Base-by-base conservation (phyloP, 2,329 filamentous ascomycete genomes). In the Paramyrothecium roridum region DNA sequence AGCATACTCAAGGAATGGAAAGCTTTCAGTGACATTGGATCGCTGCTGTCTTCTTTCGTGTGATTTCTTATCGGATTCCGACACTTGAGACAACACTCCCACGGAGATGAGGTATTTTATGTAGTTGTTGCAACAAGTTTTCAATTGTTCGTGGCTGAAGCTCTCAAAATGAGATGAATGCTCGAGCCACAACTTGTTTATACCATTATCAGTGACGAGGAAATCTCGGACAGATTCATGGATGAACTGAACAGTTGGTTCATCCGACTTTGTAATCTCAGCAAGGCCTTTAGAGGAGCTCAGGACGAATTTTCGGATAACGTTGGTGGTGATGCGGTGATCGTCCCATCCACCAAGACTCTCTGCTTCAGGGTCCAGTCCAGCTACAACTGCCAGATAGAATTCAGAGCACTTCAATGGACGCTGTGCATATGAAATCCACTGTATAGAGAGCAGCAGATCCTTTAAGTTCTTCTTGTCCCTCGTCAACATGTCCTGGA, bases 151-250 rank as follows among this genome's bases (percentile, higher is more conserved):
- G 45, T 83, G 72, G 20, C 76, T 70, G 40, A 59, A 52, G 1
- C 67, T 63, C 26, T 67, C 53, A 20, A 73, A 65, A 26, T 73
- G 68, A 3, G 51, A 56, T n/a, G 52, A 57, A 37, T 71, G 55
- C 1, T 73, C 67, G 4, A 72, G 64, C 66, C 67, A 71, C 0
- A 76, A n/a, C 0, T 65, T 52, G 0, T 50, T 10, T 0, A 75
- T 56, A 0, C 75, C 73, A 0, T 61, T 56, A 2, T 72, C 70
- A 8, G 70, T 70, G 3, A 79, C 21, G 0, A 82, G 65, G 48
- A 77, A 81, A 11, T 81, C 78, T 1, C 71, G 63, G 0, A 82
- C 77, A 0, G 79, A 80, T 58, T 81, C 76, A 43, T 82, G 79
- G 6, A 82, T 81, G 61, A 82, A 84, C 55, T 83, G 80, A 1